These are phyloP conservation scores for Moesziomyces globuligerus DNA, from an alignment of 1,284 basidiomycete genomes.

Conservation along the genomic window DNA sequence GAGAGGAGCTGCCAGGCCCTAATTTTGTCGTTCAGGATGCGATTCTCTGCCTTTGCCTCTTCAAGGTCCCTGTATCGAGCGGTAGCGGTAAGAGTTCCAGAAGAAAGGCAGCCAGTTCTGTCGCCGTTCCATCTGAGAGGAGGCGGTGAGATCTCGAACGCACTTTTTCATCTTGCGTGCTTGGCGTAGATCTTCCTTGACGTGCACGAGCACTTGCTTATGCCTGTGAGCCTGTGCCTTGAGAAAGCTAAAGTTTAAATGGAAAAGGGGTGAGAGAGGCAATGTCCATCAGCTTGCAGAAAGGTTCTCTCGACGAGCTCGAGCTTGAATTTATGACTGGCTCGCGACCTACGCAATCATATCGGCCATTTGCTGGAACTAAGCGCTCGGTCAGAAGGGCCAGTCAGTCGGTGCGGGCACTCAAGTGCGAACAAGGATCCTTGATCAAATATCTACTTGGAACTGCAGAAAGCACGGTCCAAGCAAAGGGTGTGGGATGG, in stretches of 20 bases:
- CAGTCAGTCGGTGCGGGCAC: not conserved
- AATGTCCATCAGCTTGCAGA: not conserved
- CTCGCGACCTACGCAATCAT: slow-evolving; percentile 18
- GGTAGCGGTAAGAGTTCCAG: not conserved
- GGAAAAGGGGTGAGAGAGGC: not conserved
- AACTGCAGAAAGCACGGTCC: slow-evolving; percentile 15
- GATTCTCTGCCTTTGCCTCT: slow-evolving; percentile 13
- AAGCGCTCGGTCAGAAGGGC: not conserved
- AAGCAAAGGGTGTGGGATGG: too few relatives aligned
- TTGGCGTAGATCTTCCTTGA: slow-evolving; percentile 21
- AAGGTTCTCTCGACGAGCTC: not conserved
- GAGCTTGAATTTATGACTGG: not conserved
- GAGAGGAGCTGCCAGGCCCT: not conserved
- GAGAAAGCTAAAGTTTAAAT: slow-evolving; percentile 15
- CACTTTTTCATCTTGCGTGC: slow-evolving; percentile 14
- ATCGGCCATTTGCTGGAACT: slow-evolving; percentile 43
- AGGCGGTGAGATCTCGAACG: not conserved
- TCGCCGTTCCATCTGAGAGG: not conserved
- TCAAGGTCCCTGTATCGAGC: slow-evolving; percentile 13
- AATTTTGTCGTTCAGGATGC: slow-evolving; percentile 16
- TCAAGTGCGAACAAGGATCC: too few relatives aligned
- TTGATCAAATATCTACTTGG: too few relatives aligned
- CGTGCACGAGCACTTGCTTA: slow-evolving; percentile 26
- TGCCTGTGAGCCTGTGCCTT: slow-evolving; percentile 27
- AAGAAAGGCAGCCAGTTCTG: too few relatives aligned